These are phyloP conservation scores for Sporothrix protearum DNA, from an alignment of 2,329 filamentous ascomycete genomes.

Conservation along the genomic window DNA sequence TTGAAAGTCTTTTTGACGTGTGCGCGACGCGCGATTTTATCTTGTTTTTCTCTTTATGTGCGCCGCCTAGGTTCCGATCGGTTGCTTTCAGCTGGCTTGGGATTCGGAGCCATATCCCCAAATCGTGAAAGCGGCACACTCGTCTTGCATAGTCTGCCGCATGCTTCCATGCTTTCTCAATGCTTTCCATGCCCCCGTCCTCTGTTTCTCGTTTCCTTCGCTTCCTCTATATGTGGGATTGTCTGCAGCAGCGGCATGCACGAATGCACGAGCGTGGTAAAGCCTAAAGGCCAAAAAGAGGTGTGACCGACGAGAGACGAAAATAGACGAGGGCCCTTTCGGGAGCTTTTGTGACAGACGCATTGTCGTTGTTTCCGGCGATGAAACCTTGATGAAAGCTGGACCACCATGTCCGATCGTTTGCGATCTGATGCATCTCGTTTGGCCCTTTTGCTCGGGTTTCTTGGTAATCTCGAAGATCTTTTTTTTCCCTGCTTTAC, in stretches of 20 bases:
- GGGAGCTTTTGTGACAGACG: not conserved
- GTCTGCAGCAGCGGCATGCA: constrained; percentile 11
- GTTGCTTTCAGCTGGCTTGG: constrained; percentile 9
- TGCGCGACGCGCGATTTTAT: constrained; percentile 1
- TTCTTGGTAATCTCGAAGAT: not conserved
- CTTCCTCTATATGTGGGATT: constrained; percentile 1
- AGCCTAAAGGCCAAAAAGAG: not conserved
- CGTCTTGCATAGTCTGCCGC: not conserved
- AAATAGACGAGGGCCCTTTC: not conserved
- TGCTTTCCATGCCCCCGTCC: not conserved
- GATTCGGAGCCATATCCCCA: constrained; percentile 4
- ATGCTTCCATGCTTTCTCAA: constrained; percentile 1
- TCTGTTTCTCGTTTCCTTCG: not conserved
- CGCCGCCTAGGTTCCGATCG: not conserved
- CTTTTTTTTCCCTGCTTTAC: not conserved
- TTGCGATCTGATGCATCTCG: not conserved
- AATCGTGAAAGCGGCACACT: constrained; percentile 7
- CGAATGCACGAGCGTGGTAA: not conserved
- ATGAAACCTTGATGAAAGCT: not conserved
- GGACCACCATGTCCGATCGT: not conserved
- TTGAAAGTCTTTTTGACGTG: not conserved
- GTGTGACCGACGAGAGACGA: not conserved
- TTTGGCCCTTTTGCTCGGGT: not conserved
- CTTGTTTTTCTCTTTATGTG: not conserved
- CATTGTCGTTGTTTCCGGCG: not conserved